Evolutionary conservation across 805 yeast species (phyloP).

Genomic region (Kodamaea leandrae): DNA sequence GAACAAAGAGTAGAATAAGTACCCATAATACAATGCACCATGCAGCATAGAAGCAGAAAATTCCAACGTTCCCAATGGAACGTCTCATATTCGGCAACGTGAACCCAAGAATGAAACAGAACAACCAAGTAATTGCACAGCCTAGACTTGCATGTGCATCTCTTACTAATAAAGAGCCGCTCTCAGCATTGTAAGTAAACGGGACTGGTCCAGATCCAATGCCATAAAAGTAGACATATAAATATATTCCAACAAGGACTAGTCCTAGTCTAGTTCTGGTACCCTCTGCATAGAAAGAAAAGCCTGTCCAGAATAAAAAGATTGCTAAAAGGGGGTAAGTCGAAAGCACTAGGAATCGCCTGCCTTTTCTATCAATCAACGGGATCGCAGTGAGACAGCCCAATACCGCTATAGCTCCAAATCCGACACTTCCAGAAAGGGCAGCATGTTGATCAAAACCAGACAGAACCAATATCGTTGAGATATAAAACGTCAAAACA

Average conservation of each 20-base stretch:
- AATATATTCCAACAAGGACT: constrained; percentile 23
- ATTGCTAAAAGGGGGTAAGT: constrained; percentile 26
- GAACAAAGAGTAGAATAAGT: constrained; percentile 51
- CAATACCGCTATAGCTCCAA: constrained; percentile 13
- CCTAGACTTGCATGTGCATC: constrained; percentile 26
- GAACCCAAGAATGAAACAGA: constrained; percentile 25
- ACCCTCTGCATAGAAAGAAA: constrained; percentile 21
- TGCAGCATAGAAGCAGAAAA: constrained; percentile 27
- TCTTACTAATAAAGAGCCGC: constrained; percentile 24
- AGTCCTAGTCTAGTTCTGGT: constrained; percentile 20
- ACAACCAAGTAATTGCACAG: constrained; percentile 28
- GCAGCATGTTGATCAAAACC: constrained; percentile 12
- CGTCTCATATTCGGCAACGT: constrained; percentile 25
- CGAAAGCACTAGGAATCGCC: constrained; percentile 22
- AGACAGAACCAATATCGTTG: constrained; percentile 13
- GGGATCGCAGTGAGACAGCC: constrained; percentile 23
- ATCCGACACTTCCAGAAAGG: constrained; percentile 14
- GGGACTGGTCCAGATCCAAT: constrained; percentile 28
- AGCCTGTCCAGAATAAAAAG: constrained; percentile 24
- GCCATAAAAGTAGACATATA: constrained; percentile 20
- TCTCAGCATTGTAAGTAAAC: constrained; percentile 28
- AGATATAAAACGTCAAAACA: constrained; percentile 13
- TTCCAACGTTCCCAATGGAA: constrained; percentile 25
- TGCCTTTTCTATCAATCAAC: constrained; percentile 25
- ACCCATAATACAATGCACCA: constrained; percentile 25